Conservation (phyloP, 2,329 filamentous ascomycete genomes). For the Neocucurbitaria cava region DNA sequence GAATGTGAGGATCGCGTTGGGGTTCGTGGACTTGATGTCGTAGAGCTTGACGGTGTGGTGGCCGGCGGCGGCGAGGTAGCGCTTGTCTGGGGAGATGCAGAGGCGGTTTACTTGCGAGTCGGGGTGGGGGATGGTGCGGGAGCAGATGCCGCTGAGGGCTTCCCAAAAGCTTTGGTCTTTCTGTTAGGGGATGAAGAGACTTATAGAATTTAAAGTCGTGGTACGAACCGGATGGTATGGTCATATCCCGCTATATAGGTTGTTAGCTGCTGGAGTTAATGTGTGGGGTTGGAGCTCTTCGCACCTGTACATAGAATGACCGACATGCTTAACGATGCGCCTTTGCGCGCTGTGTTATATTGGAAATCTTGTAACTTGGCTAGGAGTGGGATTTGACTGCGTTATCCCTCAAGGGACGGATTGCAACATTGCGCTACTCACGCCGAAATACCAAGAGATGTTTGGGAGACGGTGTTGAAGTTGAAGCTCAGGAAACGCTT, state of each 20-base stretch:
- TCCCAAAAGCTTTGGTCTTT: conserved; percentile 83
- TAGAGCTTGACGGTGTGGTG: conserved; percentile 94
- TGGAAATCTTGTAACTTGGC: not conserved
- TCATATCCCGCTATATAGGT: conserved; percentile 69
- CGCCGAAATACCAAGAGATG: not conserved
- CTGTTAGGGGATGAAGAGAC: conserved; percentile 15
- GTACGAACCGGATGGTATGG: conserved; percentile 72
- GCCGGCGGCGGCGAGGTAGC: conserved; percentile 83
- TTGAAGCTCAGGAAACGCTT: conserved; percentile 9
- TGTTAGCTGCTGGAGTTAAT: conserved; percentile 28
- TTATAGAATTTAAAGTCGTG: not conserved
- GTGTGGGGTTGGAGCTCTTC: conserved; percentile 34
- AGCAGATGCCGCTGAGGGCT: conserved; percentile 95
- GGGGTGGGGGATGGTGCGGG: conserved; percentile 94
- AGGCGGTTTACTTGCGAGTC: conserved; percentile 98
- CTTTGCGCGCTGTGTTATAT: not conserved
- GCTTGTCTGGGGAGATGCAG: conserved; percentile 98
- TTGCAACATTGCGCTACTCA: conserved; percentile 5
- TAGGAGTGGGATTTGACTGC: conserved; percentile 5
- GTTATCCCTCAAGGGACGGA: not conserved
- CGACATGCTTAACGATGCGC: conserved; percentile 57
- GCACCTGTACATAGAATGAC: conserved; percentile 72
- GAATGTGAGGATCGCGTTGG: conserved; percentile 89
- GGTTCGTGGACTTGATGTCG: conserved; percentile 98
- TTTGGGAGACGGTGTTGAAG: conserved; percentile 1